Base-by-base conservation (phyloP, 2,329 filamentous ascomycete genomes). In the Diaporthe capsici region DNA sequence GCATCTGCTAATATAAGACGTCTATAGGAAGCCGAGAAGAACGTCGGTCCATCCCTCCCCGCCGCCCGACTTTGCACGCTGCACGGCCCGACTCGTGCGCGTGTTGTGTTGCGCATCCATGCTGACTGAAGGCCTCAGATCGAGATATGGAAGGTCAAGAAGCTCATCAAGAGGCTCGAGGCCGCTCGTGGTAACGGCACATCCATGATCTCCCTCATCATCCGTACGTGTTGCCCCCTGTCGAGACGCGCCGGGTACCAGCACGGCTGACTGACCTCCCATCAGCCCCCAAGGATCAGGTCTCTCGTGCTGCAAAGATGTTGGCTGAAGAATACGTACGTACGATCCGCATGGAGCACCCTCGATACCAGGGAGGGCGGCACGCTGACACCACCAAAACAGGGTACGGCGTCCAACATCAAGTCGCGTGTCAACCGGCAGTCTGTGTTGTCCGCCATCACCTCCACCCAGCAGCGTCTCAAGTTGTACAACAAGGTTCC, bases 401-500 rank as follows among this genome's bases (percentile, higher is more conserved):
- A 97, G 95, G 97, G 97, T 84, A 99, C 97, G 76, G 97, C 97
- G 77, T 98, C 96, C 82, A 99, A 99, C 88, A 99, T 99, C 90
- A 99, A 99, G 87, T 99, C 97, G 76, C 96, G 97, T 84, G 97
- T 99, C 88, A 99, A 99, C 88, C 93, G 97, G 86, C 94, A 98
- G 84, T 99, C 97, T 71, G 97, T 99, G 80, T 90, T 99, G 81
- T 98, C 96, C 51, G 97, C 97, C 85, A 99, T 99, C 82, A 99
- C 97, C 72, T 99, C 97, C 77, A 99, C 97, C 81, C 97, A 99
- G 88, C 97, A 99, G 89, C 94, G 97, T 85, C 92, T 99, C 80
- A 99, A 99, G 91, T 91, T 99, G 67, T 99, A 99, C 90, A 98
- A 96, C 88, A 98, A 98, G 87, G 97, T 99, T 75, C 97, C 97